phyloP scores from a whole-genome alignment of 208 protist species.

The Acanthamoeba healyi region DNA sequence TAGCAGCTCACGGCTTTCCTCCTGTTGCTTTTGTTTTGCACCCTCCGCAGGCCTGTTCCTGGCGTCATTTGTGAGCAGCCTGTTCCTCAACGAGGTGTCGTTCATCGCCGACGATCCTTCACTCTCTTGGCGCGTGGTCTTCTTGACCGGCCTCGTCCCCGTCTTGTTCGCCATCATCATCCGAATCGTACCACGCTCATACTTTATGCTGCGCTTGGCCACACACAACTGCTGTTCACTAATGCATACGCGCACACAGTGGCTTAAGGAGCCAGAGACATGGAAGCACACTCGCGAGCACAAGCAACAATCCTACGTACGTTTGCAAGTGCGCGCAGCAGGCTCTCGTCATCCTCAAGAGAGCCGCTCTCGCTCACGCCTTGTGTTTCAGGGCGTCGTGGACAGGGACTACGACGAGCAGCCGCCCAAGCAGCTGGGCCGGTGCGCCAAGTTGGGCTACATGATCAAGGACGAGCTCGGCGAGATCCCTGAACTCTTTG shows the following conservation, averaged over 20 bases:
- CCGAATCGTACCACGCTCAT: background rate
- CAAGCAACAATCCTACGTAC: constrained; percentile 16
- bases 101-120: constrained; percentile 68
- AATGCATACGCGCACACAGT: background rate
- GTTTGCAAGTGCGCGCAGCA: too few relatives aligned
- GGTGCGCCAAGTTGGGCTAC: constrained; percentile 1
- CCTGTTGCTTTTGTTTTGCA: background rate
- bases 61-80: constrained; percentile 65
- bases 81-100: constrained; percentile 55
- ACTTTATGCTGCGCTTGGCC: too few relatives aligned
- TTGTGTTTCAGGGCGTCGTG: background rate
- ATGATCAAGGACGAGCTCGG: constrained; percentile 35
- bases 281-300: background rate
- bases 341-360: too few relatives aligned
- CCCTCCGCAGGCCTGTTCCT: constrained; percentile 3
- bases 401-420: constrained; percentile 39
- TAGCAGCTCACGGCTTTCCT: background rate
- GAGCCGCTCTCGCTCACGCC: too few relatives aligned
- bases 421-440: background rate
- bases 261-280: constrained; percentile 68
- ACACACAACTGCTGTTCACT: background rate
- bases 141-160: constrained; percentile 30
- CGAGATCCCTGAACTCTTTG: constrained; percentile 59
- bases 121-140: constrained; percentile 58
- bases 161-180: constrained; percentile 55